Percentiles rank a stretch among this genome's conserved stretches.
Evolutionary conservation across 805 yeast genomes (phyloP).

Genomic region (Wickerhamiella alocasiicola): DNA sequence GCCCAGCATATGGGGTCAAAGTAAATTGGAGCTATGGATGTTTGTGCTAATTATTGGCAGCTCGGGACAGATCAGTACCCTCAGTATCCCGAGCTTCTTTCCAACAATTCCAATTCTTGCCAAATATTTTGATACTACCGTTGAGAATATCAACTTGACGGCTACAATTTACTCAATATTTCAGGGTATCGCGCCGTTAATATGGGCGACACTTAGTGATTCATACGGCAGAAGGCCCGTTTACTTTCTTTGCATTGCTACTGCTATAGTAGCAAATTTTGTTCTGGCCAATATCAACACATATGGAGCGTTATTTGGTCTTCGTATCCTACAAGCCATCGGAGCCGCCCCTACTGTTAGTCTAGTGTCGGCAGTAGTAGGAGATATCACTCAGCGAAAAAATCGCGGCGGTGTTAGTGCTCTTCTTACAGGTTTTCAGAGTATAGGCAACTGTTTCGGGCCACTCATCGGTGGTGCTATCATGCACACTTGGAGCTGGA

Average conservation of each 20-base stretch:
- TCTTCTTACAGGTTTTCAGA: slow-evolving; percentile 46
- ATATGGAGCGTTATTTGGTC: slow-evolving; percentile 49
- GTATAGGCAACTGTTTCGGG: slow-evolving; percentile 67
- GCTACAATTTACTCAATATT: slow-evolving; percentile 64
- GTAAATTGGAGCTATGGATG: slow-evolving; percentile 4
- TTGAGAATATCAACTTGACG: slow-evolving; percentile 51
- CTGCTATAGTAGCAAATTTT: slow-evolving; percentile 49
- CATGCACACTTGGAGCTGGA: slow-evolving; percentile 46
- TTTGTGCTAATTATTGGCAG: slow-evolving; percentile 9
- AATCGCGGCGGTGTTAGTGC: slow-evolving; percentile 67
- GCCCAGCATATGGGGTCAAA: slow-evolving; percentile 4
- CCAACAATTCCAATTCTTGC: slow-evolving; percentile 59
- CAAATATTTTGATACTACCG: slow-evolving; percentile 40
- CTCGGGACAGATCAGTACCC: slow-evolving; percentile 38
- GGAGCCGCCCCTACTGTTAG: slow-evolving; percentile 70
- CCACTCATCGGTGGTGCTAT: slow-evolving; percentile 52
- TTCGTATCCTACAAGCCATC: slow-evolving; percentile 66
- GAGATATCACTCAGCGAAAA: slow-evolving; percentile 53
- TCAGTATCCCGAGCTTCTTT: slow-evolving; percentile 67
- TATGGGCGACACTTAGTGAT: slow-evolving; percentile 61
- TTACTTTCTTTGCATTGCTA: slow-evolving; percentile 38
- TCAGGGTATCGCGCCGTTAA: slow-evolving; percentile 66
- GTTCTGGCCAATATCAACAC: slow-evolving; percentile 49
- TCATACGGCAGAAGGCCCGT: slow-evolving; percentile 61
- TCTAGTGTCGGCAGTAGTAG: slow-evolving; percentile 55